These are phyloP conservation scores for Quercus alba DNA, from an alignment of 306 rosid genomes.

Conservation along the genomic window DNA sequence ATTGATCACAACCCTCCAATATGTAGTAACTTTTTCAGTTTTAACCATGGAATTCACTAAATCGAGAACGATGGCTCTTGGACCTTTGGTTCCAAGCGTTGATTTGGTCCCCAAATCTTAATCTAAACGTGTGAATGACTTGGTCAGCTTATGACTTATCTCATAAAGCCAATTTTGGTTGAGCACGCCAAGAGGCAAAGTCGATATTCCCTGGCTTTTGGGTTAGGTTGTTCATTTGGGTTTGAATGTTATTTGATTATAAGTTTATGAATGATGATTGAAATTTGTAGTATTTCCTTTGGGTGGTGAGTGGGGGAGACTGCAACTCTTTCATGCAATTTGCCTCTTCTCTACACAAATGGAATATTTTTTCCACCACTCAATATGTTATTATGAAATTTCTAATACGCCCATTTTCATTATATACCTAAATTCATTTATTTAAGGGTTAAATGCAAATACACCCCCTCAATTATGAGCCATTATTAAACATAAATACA, in stretches of 20 bases:
- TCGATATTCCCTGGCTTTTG: neutral
- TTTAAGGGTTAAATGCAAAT: too few species aligned
- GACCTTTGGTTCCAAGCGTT: neutral
- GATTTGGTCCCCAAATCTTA: neutral
- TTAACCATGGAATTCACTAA: neutral
- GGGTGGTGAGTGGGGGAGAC: slow-evolving; percentile 14
- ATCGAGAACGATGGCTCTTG: neutral
- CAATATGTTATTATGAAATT: neutral
- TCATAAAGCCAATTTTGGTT: neutral
- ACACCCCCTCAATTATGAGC: too few species aligned
- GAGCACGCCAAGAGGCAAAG: slow-evolving; percentile 19
- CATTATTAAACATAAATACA: too few species aligned
- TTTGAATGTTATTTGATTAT: neutral
- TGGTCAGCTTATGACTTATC: slow-evolving; percentile 25
- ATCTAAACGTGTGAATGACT: neutral
- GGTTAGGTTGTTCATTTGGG: neutral
- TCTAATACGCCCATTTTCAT: too few species aligned
- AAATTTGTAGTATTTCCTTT: neutral
- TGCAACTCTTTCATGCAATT: slow-evolving; percentile 18
- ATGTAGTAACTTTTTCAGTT: too few species aligned
- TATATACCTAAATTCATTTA: too few species aligned
- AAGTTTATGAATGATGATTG: neutral
- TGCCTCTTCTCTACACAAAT: slow-evolving; percentile 12
- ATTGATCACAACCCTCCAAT: too few species aligned
- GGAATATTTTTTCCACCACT: neutral